phyloP scores from a whole-genome alignment of 2,329 filamentous ascomycete genomes.

The Ophiosphaerella narmari region DNA sequence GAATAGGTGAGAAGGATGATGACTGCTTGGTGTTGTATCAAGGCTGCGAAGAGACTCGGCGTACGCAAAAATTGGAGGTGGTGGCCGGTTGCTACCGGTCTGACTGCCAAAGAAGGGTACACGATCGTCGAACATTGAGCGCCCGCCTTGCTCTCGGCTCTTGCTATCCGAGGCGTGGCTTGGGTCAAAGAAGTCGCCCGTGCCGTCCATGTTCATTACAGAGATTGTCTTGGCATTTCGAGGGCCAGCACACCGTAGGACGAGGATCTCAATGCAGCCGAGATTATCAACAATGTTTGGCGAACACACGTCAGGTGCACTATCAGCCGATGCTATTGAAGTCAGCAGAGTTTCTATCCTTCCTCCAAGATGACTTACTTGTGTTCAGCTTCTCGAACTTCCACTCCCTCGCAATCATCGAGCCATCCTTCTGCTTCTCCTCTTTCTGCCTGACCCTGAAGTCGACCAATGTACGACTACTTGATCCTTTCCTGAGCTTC shows the following conservation, averaged over 20 bases:
- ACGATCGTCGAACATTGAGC: slow-evolving; percentile 25
- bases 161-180: slow-evolving; percentile 18
- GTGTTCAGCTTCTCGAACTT: slow-evolving; percentile 56
- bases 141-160: background rate
- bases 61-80: slow-evolving; percentile 14
- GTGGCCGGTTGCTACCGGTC: background rate
- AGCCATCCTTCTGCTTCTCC: slow-evolving; percentile 51
- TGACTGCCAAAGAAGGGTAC: background rate
- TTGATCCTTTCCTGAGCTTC: slow-evolving; percentile 32
- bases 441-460: slow-evolving; percentile 61
- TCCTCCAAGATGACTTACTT: slow-evolving; percentile 38
- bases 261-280: slow-evolving; percentile 55
- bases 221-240: slow-evolving; percentile 22
- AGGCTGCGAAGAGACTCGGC: slow-evolving; percentile 13
- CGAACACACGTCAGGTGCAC: slow-evolving; percentile 37
- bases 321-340: slow-evolving; percentile 43
- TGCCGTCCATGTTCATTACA: slow-evolving; percentile 36
- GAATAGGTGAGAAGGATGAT: background rate
- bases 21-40: slow-evolving; percentile 7
- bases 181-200: slow-evolving; percentile 22
- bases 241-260: slow-evolving; percentile 49
- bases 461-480: slow-evolving; percentile 49
- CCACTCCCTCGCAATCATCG: slow-evolving; percentile 59
- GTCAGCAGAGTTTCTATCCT: slow-evolving; percentile 17
- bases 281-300: slow-evolving; percentile 45